These are phyloP conservation scores for Podaxis sp. DNA, from an alignment of 768 basidiomycete genomes.

Conservation along the genomic window DNA sequence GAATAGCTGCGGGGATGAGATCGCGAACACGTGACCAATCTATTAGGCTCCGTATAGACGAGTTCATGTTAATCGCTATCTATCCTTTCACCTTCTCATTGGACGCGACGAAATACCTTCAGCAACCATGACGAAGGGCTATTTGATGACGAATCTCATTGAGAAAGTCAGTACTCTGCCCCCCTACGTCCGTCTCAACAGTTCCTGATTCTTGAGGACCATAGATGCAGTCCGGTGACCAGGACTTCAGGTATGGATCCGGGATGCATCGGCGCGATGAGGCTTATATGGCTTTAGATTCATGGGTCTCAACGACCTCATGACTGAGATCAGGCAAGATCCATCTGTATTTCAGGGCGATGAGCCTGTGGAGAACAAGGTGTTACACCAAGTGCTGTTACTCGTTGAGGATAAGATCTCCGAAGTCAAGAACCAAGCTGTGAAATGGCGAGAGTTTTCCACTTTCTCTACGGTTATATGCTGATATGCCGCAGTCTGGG, in stretches of 20 bases:
- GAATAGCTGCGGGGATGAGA: background rate
- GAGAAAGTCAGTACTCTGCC: constrained; percentile 57
- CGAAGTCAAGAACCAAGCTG: constrained; percentile 97
- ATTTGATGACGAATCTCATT: constrained; percentile 80
- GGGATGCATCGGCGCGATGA: constrained; percentile 16
- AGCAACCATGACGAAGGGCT: constrained; percentile 72
- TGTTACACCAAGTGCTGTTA: constrained; percentile 79
- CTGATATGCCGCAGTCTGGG: constrained; percentile 62
- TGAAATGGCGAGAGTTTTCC: constrained; percentile 73
- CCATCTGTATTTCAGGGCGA: constrained; percentile 76
- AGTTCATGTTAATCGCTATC: constrained; percentile 2
- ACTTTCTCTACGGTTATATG: background rate
- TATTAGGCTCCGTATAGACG: background rate
- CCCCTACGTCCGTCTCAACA: background rate
- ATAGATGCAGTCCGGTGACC: constrained; percentile 89
- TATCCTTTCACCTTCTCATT: background rate
- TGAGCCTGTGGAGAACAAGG: constrained; percentile 81
- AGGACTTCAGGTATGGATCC: constrained; percentile 74
- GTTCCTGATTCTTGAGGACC: constrained; percentile 14
- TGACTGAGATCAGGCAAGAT: constrained; percentile 84
- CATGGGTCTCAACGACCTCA: constrained; percentile 96
- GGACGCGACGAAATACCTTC: constrained; percentile 3
- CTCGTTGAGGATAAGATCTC: constrained; percentile 94
- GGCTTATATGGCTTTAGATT: constrained; percentile 52
- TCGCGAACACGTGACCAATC: constrained; percentile 10